phyloP scores from a whole-genome alignment of 345 rosid genomes.

The Conringia planisiliqua region DNA sequence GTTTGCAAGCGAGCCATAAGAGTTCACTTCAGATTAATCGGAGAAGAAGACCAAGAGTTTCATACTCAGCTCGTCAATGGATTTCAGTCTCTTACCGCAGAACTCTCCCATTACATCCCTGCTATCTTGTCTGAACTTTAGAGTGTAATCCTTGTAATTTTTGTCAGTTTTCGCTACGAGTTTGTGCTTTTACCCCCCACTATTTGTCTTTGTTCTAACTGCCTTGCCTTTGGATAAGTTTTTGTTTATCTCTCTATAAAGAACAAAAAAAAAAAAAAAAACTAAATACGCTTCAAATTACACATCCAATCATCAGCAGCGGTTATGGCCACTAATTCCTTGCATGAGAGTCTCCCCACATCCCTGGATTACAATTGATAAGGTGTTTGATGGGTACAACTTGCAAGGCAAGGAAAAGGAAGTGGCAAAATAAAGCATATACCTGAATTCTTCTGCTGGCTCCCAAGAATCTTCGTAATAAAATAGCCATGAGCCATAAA shows the following conservation, averaged over 20 bases:
- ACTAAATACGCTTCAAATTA: neutral
- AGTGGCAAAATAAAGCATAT: too few relatives aligned
- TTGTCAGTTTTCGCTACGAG: neutral
- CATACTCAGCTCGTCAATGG: slow-evolving; percentile 99
- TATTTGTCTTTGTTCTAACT: neutral
- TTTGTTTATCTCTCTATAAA: neutral
- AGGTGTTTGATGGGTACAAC: too few relatives aligned
- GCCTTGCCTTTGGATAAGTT: neutral
- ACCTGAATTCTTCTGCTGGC: too few relatives aligned
- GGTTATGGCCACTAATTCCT: too few relatives aligned
- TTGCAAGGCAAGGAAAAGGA: too few relatives aligned
- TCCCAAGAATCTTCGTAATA: too few relatives aligned
- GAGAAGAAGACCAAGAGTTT: slow-evolving; percentile 97
- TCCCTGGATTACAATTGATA: too few relatives aligned
- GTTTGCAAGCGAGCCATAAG: slow-evolving; percentile 98
- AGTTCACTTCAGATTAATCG: slow-evolving; percentile 87
- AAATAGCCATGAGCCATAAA: too few relatives aligned
- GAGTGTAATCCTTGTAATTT: neutral
- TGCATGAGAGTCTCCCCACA: too few relatives aligned
- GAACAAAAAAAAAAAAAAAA: neutral
- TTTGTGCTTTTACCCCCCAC: slow-evolving; percentile 5
- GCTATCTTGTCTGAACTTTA: slow-evolving; percentile 96
- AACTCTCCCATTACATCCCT: slow-evolving; percentile 93
- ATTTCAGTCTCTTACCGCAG: slow-evolving; percentile 97
- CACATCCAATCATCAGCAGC: neutral